Conservation (phyloP, 192 early-diverging fungal species). For the Coemansia erecta region DNA sequence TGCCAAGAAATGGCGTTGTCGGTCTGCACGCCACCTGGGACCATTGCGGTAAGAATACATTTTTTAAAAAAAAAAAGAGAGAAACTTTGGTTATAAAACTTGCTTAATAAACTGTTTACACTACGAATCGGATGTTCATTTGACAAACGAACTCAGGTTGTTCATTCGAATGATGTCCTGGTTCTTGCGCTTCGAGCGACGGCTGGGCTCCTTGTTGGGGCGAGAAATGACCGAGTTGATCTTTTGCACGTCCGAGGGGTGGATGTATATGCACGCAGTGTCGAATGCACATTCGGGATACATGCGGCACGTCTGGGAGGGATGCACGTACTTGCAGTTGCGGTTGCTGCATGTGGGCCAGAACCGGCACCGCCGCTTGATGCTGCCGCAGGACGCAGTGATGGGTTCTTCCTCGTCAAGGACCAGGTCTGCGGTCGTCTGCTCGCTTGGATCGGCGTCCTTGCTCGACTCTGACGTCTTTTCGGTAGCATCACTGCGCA, state of each 20-base stretch:
- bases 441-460: background rate
- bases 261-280: conserved; percentile 42
- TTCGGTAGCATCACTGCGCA: conserved; percentile 11
- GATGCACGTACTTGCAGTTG: conserved; percentile 52
- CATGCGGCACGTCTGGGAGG: conserved; percentile 26
- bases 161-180: conserved; percentile 39
- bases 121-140: no score
- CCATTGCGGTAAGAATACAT: no score
- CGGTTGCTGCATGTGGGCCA: conserved; percentile 52
- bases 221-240: conserved; percentile 41
- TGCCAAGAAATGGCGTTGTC: no score
- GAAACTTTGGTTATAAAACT: no score
- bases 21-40: no score
- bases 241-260: conserved; percentile 34
- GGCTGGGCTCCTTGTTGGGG: background rate
- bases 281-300: conserved; percentile 37
- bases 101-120: no score
- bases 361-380: conserved; percentile 47
- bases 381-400: background rate
- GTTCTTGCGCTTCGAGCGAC: conserved; percentile 34
- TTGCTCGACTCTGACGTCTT: background rate
- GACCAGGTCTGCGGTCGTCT: background rate
- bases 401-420: background rate
- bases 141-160: conserved; percentile 26
- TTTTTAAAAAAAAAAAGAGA: no score